phyloP scores from a whole-genome alignment of 305 asterid genomes.

The Euphrasia arctica region DNA sequence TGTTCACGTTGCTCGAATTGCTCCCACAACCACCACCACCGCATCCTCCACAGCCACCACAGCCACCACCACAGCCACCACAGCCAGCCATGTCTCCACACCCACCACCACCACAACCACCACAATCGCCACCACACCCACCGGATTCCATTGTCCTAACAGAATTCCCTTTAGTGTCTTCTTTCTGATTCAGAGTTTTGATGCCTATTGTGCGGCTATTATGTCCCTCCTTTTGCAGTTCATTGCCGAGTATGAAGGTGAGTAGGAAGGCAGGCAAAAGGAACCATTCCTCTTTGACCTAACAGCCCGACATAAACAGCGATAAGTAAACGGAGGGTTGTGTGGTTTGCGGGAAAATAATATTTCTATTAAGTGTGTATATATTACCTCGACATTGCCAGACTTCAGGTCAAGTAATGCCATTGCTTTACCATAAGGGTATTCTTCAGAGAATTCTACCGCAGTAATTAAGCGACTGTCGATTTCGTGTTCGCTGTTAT shows the following conservation, averaged over 20 bases:
- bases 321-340: neutral
- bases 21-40: constrained; percentile 17
- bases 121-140: neutral
- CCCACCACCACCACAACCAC: constrained; percentile 15
- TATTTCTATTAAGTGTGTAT: neutral
- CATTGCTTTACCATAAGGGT: constrained; percentile 69
- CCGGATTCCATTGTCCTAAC: constrained; percentile 15
- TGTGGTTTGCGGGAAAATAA: constrained; percentile 14
- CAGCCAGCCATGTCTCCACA: constrained; percentile 14
- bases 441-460: constrained; percentile 53
- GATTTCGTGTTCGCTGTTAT: constrained; percentile 35
- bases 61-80: constrained; percentile 17
- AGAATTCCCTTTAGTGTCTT: constrained; percentile 14
- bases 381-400: constrained; percentile 52
- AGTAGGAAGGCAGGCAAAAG: constrained; percentile 45
- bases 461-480: constrained; percentile 55
- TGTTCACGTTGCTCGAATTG: neutral
- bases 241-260: constrained; percentile 48
- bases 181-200: constrained; percentile 14
- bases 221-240: constrained; percentile 44
- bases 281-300: constrained; percentile 73
- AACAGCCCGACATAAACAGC: constrained; percentile 23
- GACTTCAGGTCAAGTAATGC: constrained; percentile 61
- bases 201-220: constrained; percentile 27
- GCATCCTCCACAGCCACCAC: constrained; percentile 12